Base-by-base conservation (phyloP, 202 grass and related monocot species). In the Cymbopogon flexuosus region DNA sequence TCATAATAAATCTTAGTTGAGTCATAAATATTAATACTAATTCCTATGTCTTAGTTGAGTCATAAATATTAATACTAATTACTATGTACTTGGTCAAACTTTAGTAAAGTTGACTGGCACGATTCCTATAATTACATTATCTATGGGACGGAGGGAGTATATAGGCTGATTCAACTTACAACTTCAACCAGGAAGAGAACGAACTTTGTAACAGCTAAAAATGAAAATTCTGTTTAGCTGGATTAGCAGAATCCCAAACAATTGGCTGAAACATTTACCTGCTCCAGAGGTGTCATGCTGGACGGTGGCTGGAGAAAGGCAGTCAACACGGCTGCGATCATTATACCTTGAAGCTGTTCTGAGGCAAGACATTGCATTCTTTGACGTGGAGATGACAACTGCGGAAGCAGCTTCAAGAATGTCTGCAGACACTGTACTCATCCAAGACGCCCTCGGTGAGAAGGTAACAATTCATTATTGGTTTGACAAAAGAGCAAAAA, bases 381-480 rank as follows among this genome's bases (percentile, higher is more conserved):
- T 94, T 70, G 94, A 97, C 14, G 89, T 88, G 76, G 94, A 97
- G 84, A 97, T 92, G 82, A 97, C 91, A 19, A 97, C 92, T 16
- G 94, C 88, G 2, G 84, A 94, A 74, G 92, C 85, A 81, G 64
- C 81, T 79, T 83, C 83, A 13, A 90, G 88, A 77, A 91, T 97
- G 62, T 93, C 94, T 4, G 76, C 84, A 1, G 92, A 97, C 47
- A 94, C 94, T 2, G 86, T 94, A 43, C 82, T 97, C 37, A 79
- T 97, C 73, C 94, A 97, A 84, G 90, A 93, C 75, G 92, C 94
- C 4, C 93, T 94, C 23, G 92, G 94, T 66, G 92, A 94, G 87
- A 97, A 97, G 92, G 92, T 97, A 79, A 81, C 21, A 75, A 21
- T 70, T 78, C 68, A 78, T 62, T 52, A 18, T 52, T 2, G 6